Percentiles rank a stretch among this genome's conserved stretches.
Evolutionary conservation across 805 yeast species (phyloP).

Genomic region (Debaryomyces castellii): DNA sequence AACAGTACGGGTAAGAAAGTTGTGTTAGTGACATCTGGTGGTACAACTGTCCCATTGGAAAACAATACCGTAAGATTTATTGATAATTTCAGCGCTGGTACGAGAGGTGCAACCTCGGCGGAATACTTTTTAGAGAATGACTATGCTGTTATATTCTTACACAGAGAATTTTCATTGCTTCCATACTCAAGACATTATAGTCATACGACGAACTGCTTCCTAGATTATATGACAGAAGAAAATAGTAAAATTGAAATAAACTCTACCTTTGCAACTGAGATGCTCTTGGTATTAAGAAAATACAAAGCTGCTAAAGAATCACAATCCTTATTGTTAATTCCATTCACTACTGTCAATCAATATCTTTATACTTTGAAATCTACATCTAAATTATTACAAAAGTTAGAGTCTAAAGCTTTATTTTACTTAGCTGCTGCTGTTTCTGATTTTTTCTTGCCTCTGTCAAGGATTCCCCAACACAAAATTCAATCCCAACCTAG

Average conservation of each 20-base stretch:
- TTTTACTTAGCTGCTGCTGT: conserved; percentile 97
- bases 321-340: conserved; percentile 63
- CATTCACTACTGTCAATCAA: conserved; percentile 94
- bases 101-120: conserved; percentile 95
- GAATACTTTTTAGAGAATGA: conserved; percentile 84
- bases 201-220: conserved; percentile 78
- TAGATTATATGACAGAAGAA: conserved; percentile 73
- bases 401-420: conserved; percentile 56
- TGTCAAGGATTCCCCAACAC: conserved; percentile 83
- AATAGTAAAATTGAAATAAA: conserved; percentile 61
- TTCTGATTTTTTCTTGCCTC: conserved; percentile 91
- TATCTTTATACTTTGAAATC: conserved; percentile 80
- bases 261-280: conserved; percentile 55
- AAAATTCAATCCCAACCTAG: conserved; percentile 84
- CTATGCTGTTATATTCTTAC: conserved; percentile 89
- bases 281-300: conserved; percentile 60
- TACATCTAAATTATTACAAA: conserved; percentile 59
- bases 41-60: conserved; percentile 96
- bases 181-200: conserved; percentile 92
- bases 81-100: conserved; percentile 96
- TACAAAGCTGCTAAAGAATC: conserved; percentile 50
- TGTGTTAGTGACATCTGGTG: conserved; percentile 91
- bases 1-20: conserved; percentile 47
- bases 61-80: conserved; percentile 95
- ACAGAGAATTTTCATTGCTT: conserved; percentile 85